A percentile compares a stretch with the other conserved stretches of the same genome.
Conservation (phyloP, 106 monocot genomes). For the Platanthera zijinensis region DNA sequence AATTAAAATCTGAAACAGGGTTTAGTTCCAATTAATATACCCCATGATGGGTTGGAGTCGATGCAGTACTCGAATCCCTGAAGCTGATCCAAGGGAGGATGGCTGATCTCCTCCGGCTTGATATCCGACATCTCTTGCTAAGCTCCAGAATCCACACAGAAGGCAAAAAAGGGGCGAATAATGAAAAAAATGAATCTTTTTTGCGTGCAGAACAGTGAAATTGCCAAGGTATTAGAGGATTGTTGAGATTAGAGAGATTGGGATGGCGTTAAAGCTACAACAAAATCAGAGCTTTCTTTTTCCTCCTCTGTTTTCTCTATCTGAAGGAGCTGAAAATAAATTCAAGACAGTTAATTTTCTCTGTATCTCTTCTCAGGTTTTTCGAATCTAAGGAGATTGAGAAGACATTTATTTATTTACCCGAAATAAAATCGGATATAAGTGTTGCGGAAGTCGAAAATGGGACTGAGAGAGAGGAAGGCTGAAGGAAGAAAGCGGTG, state of each 20-base stretch:
- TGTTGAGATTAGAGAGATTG: not conserved
- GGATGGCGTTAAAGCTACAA: constrained; percentile 2
- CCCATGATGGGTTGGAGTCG: constrained; percentile 68
- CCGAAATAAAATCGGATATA: not conserved
- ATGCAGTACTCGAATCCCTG: constrained; percentile 97
- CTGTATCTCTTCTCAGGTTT: constrained; percentile 1
- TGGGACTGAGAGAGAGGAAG: not conserved
- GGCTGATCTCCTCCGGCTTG: constrained; percentile 73
- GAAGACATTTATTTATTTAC: not conserved
- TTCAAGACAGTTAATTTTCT: not conserved
- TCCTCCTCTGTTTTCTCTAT: not conserved
- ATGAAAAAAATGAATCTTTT: constrained; percentile 1
- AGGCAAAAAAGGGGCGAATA: not conserved
- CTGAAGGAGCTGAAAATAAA: constrained; percentile 1
- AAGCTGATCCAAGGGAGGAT: constrained; percentile 93
- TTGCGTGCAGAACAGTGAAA: not conserved
- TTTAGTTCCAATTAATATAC: not conserved
- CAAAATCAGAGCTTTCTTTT: not conserved
- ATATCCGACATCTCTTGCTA: constrained; percentile 40
- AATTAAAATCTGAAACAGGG: not conserved
- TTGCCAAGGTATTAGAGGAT: not conserved
- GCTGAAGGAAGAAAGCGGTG: not conserved
- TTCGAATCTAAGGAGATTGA: not conserved
- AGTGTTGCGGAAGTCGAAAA: not conserved
- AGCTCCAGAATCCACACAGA: not conserved